Conservation (phyloP, 768 basidiomycete genomes). For the Harrya chromipes region DNA sequence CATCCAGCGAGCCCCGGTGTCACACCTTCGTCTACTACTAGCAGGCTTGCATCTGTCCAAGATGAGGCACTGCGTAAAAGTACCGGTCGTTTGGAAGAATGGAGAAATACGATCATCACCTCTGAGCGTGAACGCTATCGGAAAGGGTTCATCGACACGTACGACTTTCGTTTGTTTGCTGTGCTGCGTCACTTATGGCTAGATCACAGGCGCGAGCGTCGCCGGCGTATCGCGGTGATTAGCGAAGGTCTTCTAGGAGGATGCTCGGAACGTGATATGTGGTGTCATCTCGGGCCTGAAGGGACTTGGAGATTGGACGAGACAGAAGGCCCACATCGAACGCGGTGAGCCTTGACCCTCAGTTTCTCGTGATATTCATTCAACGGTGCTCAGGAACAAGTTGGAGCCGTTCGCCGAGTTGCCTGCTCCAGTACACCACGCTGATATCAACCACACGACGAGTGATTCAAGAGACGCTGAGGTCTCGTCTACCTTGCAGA, state of each 20-base stretch:
- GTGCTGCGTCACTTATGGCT: neutral
- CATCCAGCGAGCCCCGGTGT: neutral
- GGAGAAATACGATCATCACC: conserved; percentile 64
- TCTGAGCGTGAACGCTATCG: conserved; percentile 72
- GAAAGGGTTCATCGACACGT: conserved; percentile 75
- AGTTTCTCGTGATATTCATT: neutral
- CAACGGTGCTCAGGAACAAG: conserved; percentile 55
- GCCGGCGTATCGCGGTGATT: conserved; percentile 61
- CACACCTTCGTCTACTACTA: conserved; percentile 2
- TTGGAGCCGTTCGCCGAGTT: conserved; percentile 59
- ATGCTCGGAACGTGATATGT: conserved; percentile 77
- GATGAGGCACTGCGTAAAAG: conserved; percentile 54
- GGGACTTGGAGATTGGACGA: conserved; percentile 81
- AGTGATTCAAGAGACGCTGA: conserved; percentile 39
- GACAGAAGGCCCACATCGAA: conserved; percentile 87
- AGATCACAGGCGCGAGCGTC: conserved; percentile 62
- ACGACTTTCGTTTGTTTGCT: neutral
- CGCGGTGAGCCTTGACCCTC: conserved; percentile 49
- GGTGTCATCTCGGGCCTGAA: conserved; percentile 55
- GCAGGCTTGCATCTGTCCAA: conserved; percentile 21
- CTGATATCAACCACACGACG: conserved; percentile 35
- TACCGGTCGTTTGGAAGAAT: conserved; percentile 61
- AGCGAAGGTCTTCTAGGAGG: conserved; percentile 60
- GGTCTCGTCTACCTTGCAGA: conserved; percentile 40
- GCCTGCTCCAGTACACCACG: conserved; percentile 34